These are phyloP conservation scores for Solanum chacoense DNA, from an alignment of 305 asterid genomes.

Conservation along the genomic window DNA sequence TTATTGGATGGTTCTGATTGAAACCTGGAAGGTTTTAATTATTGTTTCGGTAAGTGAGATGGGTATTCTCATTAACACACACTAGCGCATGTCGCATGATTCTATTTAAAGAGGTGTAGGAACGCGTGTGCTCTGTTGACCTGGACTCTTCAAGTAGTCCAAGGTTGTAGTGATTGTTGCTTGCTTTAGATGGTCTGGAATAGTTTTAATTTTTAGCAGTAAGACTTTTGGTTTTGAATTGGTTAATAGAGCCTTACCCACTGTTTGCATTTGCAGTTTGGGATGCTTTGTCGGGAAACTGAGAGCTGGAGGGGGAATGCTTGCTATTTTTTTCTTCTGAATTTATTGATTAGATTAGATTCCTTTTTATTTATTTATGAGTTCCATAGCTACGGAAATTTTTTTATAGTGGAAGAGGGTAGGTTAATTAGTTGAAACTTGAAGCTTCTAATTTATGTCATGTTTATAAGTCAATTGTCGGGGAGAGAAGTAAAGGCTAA, in stretches of 20 bases:
- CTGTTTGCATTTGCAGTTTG: not conserved
- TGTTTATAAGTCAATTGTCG: no score
- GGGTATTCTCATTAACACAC: not conserved
- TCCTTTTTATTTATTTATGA: not conserved
- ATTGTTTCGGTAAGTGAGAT: not conserved
- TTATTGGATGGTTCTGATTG: not conserved
- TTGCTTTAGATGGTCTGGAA: not conserved
- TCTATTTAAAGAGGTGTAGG: not conserved
- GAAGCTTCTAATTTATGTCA: no score
- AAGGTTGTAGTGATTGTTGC: not conserved
- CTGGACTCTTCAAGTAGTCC: not conserved
- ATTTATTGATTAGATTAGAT: not conserved
- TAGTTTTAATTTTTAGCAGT: not conserved
- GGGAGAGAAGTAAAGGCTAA: not conserved
- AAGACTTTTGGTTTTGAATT: not conserved
- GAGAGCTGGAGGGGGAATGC: not conserved
- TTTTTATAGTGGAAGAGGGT: not conserved
- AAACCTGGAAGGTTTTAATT: not conserved
- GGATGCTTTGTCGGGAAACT: not conserved
- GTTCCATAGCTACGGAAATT: no score
- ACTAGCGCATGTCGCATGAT: not conserved
- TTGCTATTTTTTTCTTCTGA: not conserved
- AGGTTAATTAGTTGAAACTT: no score
- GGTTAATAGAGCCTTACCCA: not conserved
- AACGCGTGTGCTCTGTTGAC: not conserved